Base-by-base conservation (phyloP, 1,284 basidiomycete species). In the Exsudoporus floridanus region DNA sequence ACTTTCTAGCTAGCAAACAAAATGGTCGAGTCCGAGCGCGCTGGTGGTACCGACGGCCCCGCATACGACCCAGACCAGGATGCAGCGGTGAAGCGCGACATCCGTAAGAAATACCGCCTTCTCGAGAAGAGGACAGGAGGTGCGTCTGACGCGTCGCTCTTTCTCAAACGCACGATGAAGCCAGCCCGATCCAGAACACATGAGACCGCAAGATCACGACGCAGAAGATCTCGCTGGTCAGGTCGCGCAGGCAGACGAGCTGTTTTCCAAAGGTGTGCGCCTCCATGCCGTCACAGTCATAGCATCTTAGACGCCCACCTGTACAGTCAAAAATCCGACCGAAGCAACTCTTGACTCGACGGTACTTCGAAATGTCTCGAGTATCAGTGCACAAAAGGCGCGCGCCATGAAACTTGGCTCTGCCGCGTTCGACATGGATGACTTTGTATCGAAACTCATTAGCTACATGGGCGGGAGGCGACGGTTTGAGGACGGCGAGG, bases 341-440 rank as follows among this genome's bases (percentile, higher is more conserved):
- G 90, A 92, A 62, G 90, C 90, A 4, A 88, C 86, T 1, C 77
- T 92, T 7, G 90, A 92, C 67, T 90, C 90, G 0, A 75, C 77
- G n/a, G 76, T 90, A 39, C 79, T 92, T 8, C 68, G 88, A 0
- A 79, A 79, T 63, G 82, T 85, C 18, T 88, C 90, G 6, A 82
- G 78, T 52, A 78, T 87, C 62, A 78, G 84, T 51, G 86, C 88
- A 2, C 82, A 85, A 60, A 91, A 92, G 67, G 91, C 91, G 13
- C 86, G 89, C 35, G 83, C 86, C n/a, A 84, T 94, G 81, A 91
- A 90, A 68, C 84, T 90, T 1, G 90, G 89, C 49, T 81, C 81
- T 0, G 86, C 88, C 44, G 83, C 83, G 16, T 94, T 94, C 64
- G 92, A 94, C 64, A 74, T 88, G 31, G 90, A 92, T 55, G 91